Evolutionary conservation across 1,139 yeast genomes (phyloP), one percentile per base, ranked within the genome.

Genomic region (Suhomyces wounanorum): DNA sequence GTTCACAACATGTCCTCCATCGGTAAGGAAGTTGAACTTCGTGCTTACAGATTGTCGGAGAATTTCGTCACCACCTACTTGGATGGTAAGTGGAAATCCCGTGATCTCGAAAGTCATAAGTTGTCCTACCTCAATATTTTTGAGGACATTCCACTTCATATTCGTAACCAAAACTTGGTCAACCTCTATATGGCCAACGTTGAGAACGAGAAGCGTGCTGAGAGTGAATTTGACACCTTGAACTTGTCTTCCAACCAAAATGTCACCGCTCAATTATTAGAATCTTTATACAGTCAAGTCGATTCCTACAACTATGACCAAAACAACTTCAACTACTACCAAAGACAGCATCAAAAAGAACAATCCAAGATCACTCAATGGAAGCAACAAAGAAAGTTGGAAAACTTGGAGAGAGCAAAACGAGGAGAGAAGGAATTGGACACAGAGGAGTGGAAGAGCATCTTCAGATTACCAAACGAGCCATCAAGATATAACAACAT

Each of bases 301-400:
- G 96, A 90, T 67, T 84, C 87, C 45, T 85, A 84, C 73, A 86
- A 86, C 72, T 85, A 85, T 64, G 95, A 88, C 64, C 89, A 88
- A 67, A 86, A 87, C 60, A 88, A 86, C 70, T 85, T 87, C 76
- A 88, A 88, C 73, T 85, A 85, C 68, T 89, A 84, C 74, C 96
- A 88, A 72, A 84, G 96, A 73, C 86, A 83, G 62, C 75, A 83
- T 57, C 82, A 85, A 49, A 82, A 91, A 67, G 96, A 89, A 65
- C 77, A 78, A 66, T 72, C 83, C 53, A 87, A 85, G 73, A 79
- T 88, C 56, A 77, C 79, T 57, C 90, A 85, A 67, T 88, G 95
- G 94, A 65, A 65, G 51, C 85, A 82, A 63, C 84, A 82, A 69
- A 75, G 90, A 65, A 82, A 82, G 69, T 76, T 81, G 55, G 94